These are phyloP conservation scores for Penicillium bialowiezense DNA, from an alignment of 495 filamentous ascomycete species.

Conservation along the genomic window DNA sequence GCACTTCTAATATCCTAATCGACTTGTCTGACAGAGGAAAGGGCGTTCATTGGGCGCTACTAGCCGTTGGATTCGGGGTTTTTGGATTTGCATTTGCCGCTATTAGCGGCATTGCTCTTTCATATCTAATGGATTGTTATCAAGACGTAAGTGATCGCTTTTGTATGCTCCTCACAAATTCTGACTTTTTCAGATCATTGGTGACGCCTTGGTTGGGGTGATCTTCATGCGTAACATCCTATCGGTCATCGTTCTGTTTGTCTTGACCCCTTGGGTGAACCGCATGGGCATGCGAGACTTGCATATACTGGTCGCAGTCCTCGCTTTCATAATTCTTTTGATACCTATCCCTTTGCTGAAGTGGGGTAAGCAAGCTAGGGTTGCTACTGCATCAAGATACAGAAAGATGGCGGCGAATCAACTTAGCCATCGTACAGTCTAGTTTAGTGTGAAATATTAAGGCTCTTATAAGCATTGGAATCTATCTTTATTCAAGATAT, in stretches of 20 bases:
- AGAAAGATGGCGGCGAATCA: slow-evolving; percentile 21
- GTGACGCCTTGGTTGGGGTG: slow-evolving; percentile 31
- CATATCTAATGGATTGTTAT: slow-evolving; percentile 37
- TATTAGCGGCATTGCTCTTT: slow-evolving; percentile 25
- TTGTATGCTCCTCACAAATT: not conserved
- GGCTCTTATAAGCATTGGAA: too few species aligned
- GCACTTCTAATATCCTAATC: not conserved
- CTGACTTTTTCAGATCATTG: slow-evolving; percentile 23
- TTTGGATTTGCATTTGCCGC: slow-evolving; percentile 22
- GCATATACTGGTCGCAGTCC: slow-evolving; percentile 17
- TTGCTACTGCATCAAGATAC: slow-evolving; percentile 16
- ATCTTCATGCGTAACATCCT: slow-evolving; percentile 33
- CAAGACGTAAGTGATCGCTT: slow-evolving; percentile 30
- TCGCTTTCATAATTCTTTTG: slow-evolving; percentile 18
- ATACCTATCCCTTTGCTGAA: slow-evolving; percentile 20
- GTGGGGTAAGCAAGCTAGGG: slow-evolving; percentile 25
- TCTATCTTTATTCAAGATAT: too few species aligned
- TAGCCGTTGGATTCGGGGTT: slow-evolving; percentile 30
- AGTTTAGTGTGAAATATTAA: too few species aligned
- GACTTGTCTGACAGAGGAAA: slow-evolving; percentile 3
- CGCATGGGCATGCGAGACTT: slow-evolving; percentile 33
- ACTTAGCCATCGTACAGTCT: slow-evolving; percentile 20
- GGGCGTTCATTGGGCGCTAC: slow-evolving; percentile 26
- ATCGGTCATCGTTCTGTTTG: slow-evolving; percentile 31
- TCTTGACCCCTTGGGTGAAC: slow-evolving; percentile 34